These are phyloP conservation scores for Ploettnerulaceae sp. DNA, from an alignment of 2,329 filamentous ascomycete species.

Conservation along the genomic window DNA sequence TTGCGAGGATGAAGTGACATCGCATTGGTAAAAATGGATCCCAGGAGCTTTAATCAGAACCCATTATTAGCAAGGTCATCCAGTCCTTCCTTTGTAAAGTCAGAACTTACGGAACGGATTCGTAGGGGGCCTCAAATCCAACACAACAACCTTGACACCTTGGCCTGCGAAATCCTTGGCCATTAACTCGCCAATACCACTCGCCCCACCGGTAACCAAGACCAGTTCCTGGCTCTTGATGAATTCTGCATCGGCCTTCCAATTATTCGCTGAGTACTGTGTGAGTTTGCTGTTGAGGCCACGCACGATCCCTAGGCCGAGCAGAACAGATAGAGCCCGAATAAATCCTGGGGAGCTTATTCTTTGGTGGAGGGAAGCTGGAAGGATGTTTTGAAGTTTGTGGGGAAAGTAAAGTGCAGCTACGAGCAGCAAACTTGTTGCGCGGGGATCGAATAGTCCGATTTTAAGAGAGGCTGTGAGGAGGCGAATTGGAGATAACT, in stretches of 20 bases:
- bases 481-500: slow-evolving; percentile 3
- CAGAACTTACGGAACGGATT: slow-evolving; percentile 11
- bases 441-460: slow-evolving; percentile 17
- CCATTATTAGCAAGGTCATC: too few relatives aligned
- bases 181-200: slow-evolving; percentile 64
- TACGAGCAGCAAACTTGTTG: slow-evolving; percentile 24
- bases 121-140: slow-evolving; percentile 53
- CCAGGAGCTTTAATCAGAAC: slow-evolving; percentile 39
- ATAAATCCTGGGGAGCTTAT: slow-evolving; percentile 22
- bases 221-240: slow-evolving; percentile 65
- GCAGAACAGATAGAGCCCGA: slow-evolving; percentile 32
- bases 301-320: slow-evolving; percentile 46
- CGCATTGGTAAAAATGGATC: slow-evolving; percentile 61
- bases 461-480: slow-evolving; percentile 11
- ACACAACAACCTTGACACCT: slow-evolving; percentile 62
- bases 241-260: slow-evolving; percentile 46
- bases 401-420: slow-evolving; percentile 26
- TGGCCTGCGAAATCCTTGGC: slow-evolving; percentile 58
- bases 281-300: slow-evolving; percentile 48
- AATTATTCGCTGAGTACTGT: slow-evolving; percentile 44
- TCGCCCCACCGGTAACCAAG: slow-evolving; percentile 69
- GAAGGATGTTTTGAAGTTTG: slow-evolving; percentile 21
- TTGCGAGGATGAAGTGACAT: slow-evolving; percentile 55
- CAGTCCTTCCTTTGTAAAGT: too few relatives aligned
- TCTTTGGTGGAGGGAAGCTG: slow-evolving; percentile 15